phyloP scores from a whole-genome alignment of 2,329 filamentous ascomycete species.

The Ophiostoma populinum region DNA sequence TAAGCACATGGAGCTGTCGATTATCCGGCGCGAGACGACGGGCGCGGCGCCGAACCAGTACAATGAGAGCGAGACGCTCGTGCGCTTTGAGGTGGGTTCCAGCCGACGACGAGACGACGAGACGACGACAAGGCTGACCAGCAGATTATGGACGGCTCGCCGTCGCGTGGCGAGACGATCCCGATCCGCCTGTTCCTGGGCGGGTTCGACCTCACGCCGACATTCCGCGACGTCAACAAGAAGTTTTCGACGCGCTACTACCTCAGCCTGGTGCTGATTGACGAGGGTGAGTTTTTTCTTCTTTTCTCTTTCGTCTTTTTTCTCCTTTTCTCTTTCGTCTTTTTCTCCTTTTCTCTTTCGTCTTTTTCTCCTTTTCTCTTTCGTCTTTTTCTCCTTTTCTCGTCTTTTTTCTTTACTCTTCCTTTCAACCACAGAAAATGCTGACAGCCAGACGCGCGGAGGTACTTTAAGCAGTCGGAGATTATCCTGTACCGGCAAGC shows the following conservation, averaged over 20 bases:
- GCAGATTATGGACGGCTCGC: conserved; percentile 98
- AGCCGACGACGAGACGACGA: background rate
- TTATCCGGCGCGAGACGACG: conserved; percentile 91
- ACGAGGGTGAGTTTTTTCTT: conserved; percentile 51
- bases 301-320: background rate
- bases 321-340: background rate
- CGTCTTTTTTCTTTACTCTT: background rate
- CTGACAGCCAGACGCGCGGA: conserved; percentile 54
- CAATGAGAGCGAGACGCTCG: conserved; percentile 96
- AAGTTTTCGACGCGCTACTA: conserved; percentile 99
- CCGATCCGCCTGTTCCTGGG: conserved; percentile 93
- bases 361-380: background rate
- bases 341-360: background rate
- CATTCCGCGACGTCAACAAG: conserved; percentile 98
- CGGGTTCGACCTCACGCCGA: conserved; percentile 92
- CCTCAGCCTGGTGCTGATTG: conserved; percentile 84
- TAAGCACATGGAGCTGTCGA: conserved; percentile 98
- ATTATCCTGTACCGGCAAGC: conserved; percentile 88
- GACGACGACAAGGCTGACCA: background rate
- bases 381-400: background rate
- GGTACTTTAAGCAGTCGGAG: conserved; percentile 98
- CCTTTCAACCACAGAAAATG: background rate
- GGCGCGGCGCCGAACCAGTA: conserved; percentile 96
- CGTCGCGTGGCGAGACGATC: conserved; percentile 84
- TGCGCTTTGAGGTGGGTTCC: conserved; percentile 69